A percentile compares a stretch with the other conserved stretches of the same genome.
These are phyloP conservation scores for Blastomyces silverae DNA, from an alignment of 2,329 filamentous ascomycete genomes.

Conservation along the genomic window DNA sequence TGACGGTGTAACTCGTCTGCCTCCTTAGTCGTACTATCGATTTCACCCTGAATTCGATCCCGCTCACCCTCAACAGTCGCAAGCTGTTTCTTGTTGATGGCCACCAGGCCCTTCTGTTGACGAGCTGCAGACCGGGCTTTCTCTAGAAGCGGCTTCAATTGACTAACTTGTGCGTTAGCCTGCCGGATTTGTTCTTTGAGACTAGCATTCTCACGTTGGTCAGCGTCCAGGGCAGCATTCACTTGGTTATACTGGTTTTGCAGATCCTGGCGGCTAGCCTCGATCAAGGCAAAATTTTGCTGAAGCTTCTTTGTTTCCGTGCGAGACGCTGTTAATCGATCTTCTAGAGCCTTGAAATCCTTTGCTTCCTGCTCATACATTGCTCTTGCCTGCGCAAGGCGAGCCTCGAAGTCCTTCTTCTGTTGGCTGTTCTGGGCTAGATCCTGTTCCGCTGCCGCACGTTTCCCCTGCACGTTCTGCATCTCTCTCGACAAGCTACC, in stretches of 20 bases:
- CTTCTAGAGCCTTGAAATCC: constrained; percentile 75
- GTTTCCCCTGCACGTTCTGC: constrained; percentile 83
- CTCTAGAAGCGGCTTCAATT: constrained; percentile 83
- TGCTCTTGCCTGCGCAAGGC: constrained; percentile 74
- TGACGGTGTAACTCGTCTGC: constrained; percentile 53
- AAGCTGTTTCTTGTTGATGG: constrained; percentile 98
- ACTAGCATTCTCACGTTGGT: constrained; percentile 78
- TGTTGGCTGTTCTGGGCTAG: constrained; percentile 73
- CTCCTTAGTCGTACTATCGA: constrained; percentile 59
- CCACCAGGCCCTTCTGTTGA: constrained; percentile 91
- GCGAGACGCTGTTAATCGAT: constrained; percentile 67
- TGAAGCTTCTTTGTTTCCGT: constrained; percentile 79
- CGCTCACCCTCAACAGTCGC: constrained; percentile 81
- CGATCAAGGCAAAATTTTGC: constrained; percentile 73
- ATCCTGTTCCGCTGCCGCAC: constrained; percentile 70
- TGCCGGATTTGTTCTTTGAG: constrained; percentile 83
- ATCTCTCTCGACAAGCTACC: constrained; percentile 86
- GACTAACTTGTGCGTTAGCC: constrained; percentile 72
- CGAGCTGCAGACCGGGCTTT: constrained; percentile 87
- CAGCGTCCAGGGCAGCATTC: constrained; percentile 65
- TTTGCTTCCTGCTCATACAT: constrained; percentile 93
- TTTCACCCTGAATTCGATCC: constrained; percentile 78
- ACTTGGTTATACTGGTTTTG: constrained; percentile 75
- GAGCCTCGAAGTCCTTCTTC: constrained; percentile 87
- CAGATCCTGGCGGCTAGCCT: constrained; percentile 72